Base-by-base conservation (phyloP, 768 basidiomycete genomes). In the Mycena latifolia region DNA sequence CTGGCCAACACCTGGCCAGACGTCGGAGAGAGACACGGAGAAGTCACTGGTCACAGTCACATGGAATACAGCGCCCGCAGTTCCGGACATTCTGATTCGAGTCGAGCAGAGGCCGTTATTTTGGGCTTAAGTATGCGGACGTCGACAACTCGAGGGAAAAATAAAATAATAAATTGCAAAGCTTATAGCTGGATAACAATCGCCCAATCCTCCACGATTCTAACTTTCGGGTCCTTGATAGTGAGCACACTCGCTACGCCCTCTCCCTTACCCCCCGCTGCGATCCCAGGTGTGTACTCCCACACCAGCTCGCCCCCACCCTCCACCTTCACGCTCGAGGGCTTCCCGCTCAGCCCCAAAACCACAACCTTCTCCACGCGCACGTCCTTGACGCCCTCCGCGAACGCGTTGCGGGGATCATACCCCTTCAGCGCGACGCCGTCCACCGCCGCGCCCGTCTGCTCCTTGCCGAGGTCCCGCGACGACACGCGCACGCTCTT, bases 321-420 rank as follows among this genome's bases (percentile, higher is more conserved):
- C 67, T 84, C 84, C 41, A 85, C 73, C 71, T 80, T 86, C 29
- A 96, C 89, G 51, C 79, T 84, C 50, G 75, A 80, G 4, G 96
- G 96, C 76, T 86, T 87, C 31, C 63, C 73, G 22, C 77, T 74
- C 64, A 98, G 77, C 2, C 97, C 97, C 6, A 95, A 77, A 5
- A 98, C 82, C 47, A 96, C 84, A 25, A 99, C 75, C 77, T 89
- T 88, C 78, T 97, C 96, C 20, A 98, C 89, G 52, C 90, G 81
- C 62, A 98, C 95, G 6, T 84, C 81, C 47, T 74, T 82, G 35
- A 98, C 82, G 59, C 75, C 85, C 77, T 83, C 80, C 58, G 91
- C 93, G 79, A 89, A 98, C 22, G 77, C 80, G 75, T 98, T 98
- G 14, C 66, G 63, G 33, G 84, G 77, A 65, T 87, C 77, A 72